Conservation (phyloP, 2,329 filamentous ascomycete species). For the Fusarium sp. region DNA sequence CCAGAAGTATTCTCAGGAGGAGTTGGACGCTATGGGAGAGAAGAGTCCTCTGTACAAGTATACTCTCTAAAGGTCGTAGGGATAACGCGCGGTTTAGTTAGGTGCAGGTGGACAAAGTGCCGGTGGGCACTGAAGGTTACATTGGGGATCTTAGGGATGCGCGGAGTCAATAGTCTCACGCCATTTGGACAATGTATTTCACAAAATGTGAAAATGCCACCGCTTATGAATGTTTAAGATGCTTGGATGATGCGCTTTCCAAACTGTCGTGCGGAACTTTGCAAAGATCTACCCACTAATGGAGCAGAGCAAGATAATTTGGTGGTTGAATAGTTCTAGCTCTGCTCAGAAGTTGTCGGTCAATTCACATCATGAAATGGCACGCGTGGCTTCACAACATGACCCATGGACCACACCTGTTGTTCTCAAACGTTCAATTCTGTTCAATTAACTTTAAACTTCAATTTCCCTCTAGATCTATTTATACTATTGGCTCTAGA, state of each 20-base stretch:
- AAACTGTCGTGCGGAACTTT: background rate
- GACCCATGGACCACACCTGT: too few relatives aligned
- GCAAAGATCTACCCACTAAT: accelerated
- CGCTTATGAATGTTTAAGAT: too few relatives aligned
- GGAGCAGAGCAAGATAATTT: background rate
- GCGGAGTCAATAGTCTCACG: background rate
- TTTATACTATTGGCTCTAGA: background rate
- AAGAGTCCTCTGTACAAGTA: conserved; percentile 32
- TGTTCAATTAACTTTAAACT: too few relatives aligned
- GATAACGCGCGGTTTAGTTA: background rate
- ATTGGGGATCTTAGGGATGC: background rate
- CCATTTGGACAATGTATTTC: background rate
- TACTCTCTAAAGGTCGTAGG: conserved; percentile 7
- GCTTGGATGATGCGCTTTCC: too few relatives aligned
- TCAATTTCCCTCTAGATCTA: background rate
- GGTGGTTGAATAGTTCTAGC: background rate
- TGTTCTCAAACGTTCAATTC: too few relatives aligned
- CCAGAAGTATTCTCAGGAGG: conserved; percentile 26
- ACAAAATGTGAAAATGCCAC: background rate
- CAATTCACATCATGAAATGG: background rate
- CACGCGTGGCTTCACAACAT: too few relatives aligned
- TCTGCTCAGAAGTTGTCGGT: background rate
- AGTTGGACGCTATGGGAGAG: conserved; percentile 36
- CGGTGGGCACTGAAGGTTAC: background rate
- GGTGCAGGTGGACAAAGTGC: background rate